These are phyloP conservation scores for Pseudohyphozyma bogoriensis DNA, from an alignment of 768 basidiomycete species.

Conservation along the genomic window DNA sequence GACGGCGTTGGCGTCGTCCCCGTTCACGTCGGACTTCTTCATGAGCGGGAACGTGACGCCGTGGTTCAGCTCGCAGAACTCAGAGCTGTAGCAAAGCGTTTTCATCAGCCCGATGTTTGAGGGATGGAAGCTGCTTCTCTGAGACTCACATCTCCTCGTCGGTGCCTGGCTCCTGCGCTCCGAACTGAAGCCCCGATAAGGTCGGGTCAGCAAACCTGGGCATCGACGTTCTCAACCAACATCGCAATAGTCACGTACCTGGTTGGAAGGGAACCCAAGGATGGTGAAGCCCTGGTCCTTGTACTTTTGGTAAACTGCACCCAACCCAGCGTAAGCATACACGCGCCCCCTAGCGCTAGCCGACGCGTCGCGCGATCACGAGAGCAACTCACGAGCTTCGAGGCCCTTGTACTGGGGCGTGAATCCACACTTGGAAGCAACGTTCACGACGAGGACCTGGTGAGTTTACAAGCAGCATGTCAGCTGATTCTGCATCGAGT, in stretches of 20 bases:
- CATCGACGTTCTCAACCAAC: no score
- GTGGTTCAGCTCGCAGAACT: constrained; percentile 67
- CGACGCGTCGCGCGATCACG: no score
- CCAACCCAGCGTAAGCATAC: no score
- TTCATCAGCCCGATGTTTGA: constrained; percentile 18
- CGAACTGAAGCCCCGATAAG: no score
- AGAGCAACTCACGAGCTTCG: constrained; percentile 48
- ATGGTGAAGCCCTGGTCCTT: constrained; percentile 64
- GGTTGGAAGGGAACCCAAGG: constrained; percentile 75
- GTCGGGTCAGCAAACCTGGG: no score
- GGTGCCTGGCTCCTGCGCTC: constrained; percentile 70
- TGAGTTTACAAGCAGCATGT: no score
- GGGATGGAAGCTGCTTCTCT: not conserved
- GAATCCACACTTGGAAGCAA: constrained; percentile 39
- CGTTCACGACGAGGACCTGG: constrained; percentile 40
- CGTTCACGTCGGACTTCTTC: constrained; percentile 85
- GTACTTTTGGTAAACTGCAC: constrained; percentile 57
- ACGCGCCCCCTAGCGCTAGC: no score
- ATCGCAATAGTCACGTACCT: no score
- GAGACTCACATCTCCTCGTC: constrained; percentile 53
- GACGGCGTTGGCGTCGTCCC: constrained; percentile 64
- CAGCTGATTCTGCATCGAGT: no score
- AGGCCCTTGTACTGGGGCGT: constrained; percentile 48
- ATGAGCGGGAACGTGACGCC: constrained; percentile 83
- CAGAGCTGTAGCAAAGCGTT: constrained; percentile 33